Percentiles rank a stretch among this genome's conserved stretches.
Conservation (phyloP, 208 protist genomes). For the Entamoeba invadens region DNA sequence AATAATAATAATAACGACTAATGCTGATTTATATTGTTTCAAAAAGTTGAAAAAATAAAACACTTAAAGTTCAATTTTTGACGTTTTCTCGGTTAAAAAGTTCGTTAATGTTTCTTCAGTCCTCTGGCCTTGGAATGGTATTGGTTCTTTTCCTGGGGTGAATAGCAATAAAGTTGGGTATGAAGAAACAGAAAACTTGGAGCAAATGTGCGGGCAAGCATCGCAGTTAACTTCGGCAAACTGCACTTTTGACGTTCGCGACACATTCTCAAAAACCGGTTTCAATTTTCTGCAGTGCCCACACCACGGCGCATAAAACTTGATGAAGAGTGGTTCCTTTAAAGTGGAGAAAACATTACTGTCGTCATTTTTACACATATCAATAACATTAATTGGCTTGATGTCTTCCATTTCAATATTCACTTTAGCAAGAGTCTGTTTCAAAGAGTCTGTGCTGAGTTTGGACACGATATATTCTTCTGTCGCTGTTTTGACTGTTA, state of each 20-base stretch:
- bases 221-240: slow-evolving; percentile 24
- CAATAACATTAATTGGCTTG: neutral
- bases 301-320: slow-evolving; percentile 26
- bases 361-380: neutral
- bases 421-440: neutral
- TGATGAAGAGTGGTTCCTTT: neutral
- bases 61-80: too few relatives aligned
- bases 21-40: too few relatives aligned
- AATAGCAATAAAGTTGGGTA: too few relatives aligned
- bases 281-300: slow-evolving; percentile 20
- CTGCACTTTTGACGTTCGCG: neutral
- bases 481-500: neutral
- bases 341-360: neutral
- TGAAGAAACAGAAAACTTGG: neutral
- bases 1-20: too few relatives aligned
- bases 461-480: neutral
- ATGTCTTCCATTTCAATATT: neutral
- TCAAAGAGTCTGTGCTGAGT: neutral
- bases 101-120: too few relatives aligned
- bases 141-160: too few relatives aligned
- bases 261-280: slow-evolving; percentile 12
- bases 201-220: neutral
- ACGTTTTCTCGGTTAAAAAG: too few relatives aligned
- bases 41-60: too few relatives aligned
- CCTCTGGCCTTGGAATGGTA: too few relatives aligned